Conservation (phyloP, 257 asterid genomes). For the Petunia secreta region DNA sequence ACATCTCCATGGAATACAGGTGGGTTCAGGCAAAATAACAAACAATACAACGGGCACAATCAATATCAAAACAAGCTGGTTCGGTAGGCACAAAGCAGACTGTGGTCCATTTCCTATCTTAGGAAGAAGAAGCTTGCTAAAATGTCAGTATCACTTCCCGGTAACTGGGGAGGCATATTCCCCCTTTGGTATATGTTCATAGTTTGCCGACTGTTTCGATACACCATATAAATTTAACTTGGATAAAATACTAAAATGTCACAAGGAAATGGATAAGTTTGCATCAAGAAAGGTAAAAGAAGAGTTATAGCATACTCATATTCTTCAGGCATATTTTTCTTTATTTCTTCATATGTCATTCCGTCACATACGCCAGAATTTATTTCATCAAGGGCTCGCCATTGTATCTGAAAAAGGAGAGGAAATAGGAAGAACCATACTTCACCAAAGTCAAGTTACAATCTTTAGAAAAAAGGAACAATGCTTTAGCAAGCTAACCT, state of each 20-base stretch:
- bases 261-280: neutral
- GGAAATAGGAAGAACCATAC: slow-evolving; percentile 23
- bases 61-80: neutral
- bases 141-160: neutral
- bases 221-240: neutral
- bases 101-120: neutral
- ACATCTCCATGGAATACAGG: neutral
- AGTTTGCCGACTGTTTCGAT: slow-evolving; percentile 11
- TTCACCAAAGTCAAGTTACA: neutral
- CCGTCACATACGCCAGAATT: slow-evolving; percentile 97
- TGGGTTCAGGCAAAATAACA: neutral
- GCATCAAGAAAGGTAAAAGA: slow-evolving; percentile 15
- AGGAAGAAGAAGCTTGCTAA: neutral
- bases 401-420: slow-evolving; percentile 72
- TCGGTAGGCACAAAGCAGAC: slow-evolving; percentile 1
- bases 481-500: slow-evolving; percentile 52
- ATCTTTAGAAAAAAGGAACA: slow-evolving; percentile 21
- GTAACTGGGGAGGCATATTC: neutral
- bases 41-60: neutral
- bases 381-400: slow-evolving; percentile 99
- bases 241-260: neutral
- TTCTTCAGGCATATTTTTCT: slow-evolving; percentile 98
- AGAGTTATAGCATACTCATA: slow-evolving; percentile 69
- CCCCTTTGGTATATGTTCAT: slow-evolving; percentile 2
- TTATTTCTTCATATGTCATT: slow-evolving; percentile 97